Evolutionary conservation across 371 early-diverging fungal genomes (phyloP).

Genomic region (Haplosporangium sp.): DNA sequence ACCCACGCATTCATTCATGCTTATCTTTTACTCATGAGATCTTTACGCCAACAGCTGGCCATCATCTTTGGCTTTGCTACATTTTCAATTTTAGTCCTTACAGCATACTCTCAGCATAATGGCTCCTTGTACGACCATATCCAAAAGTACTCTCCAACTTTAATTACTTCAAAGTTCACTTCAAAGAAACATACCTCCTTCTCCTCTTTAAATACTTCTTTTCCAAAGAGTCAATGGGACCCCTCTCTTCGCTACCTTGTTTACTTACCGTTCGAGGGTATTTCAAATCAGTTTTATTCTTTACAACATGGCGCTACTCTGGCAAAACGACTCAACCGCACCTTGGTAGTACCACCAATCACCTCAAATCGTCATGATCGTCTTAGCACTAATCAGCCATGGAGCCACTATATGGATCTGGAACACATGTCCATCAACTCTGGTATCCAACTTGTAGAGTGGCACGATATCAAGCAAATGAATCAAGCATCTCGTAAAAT

Average conservation of each 20-base stretch:
- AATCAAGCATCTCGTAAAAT: slow-evolving; percentile 16
- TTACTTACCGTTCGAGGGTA: slow-evolving; percentile 50
- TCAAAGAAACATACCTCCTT: not conserved
- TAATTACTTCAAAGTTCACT: not conserved
- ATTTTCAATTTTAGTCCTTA: slow-evolving; percentile 3
- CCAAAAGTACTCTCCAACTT: not conserved
- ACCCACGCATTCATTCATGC: slow-evolving; percentile 5
- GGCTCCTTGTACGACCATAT: slow-evolving; percentile 12
- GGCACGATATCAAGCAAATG: slow-evolving; percentile 40
- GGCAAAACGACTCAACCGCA: slow-evolving; percentile 52
- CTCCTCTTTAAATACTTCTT: not conserved
- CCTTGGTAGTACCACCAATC: slow-evolving; percentile 48
- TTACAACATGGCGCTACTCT: slow-evolving; percentile 44
- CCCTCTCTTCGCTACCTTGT: slow-evolving; percentile 21
- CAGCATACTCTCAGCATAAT: slow-evolving; percentile 10
- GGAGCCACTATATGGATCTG: slow-evolving; percentile 50
- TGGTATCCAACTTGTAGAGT: slow-evolving; percentile 34
- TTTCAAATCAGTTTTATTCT: slow-evolving; percentile 53
- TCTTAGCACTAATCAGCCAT: slow-evolving; percentile 41
- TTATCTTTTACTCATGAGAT: slow-evolving; percentile 8
- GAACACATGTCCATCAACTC: slow-evolving; percentile 26
- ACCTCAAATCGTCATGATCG: slow-evolving; percentile 53
- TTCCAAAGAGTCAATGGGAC: slow-evolving; percentile 33
- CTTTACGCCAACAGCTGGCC: slow-evolving; percentile 8
- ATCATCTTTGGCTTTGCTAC: slow-evolving; percentile 6